phyloP scores from a whole-genome alignment of 176 grass and related monocot genomes.

The Otatea glauca region DNA sequence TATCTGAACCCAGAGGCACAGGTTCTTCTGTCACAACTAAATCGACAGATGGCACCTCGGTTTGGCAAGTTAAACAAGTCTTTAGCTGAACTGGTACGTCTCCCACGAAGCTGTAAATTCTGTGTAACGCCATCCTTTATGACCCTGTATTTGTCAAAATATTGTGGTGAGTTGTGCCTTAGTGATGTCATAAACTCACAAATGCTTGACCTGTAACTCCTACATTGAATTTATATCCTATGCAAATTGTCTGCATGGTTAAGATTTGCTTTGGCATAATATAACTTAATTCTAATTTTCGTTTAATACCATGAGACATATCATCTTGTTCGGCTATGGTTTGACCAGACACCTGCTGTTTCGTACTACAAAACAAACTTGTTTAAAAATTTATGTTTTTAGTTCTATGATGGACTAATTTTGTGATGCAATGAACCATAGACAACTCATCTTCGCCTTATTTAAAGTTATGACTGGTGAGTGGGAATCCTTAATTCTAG shows the following conservation, averaged over 20 bases:
- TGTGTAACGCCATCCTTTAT: neutral
- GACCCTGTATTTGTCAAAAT: neutral
- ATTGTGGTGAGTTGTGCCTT: neutral
- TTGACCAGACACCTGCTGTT: neutral
- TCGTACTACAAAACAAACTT: neutral
- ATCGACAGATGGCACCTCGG: slow-evolving; percentile 84
- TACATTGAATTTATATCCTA: neutral
- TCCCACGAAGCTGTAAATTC: neutral
- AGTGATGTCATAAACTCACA: neutral
- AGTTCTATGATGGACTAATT: neutral
- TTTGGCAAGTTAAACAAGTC: slow-evolving; percentile 90
- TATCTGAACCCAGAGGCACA: slow-evolving; percentile 87
- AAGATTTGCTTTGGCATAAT: neutral
- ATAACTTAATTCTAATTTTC: neutral
- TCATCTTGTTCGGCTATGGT: slow-evolving; percentile 2
- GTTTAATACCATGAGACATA: neutral
- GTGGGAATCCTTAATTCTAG: neutral
- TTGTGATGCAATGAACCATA: neutral
- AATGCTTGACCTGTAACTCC: neutral
- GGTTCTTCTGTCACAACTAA: slow-evolving; percentile 84
- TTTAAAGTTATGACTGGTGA: neutral
- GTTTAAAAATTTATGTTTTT: neutral
- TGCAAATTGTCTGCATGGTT: neutral
- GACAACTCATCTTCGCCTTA: neutral
- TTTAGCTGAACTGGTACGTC: slow-evolving; percentile 78